These are phyloP conservation scores for Ceratobasidium papillatum DNA, from an alignment of 1,284 basidiomycete genomes.

Conservation along the genomic window DNA sequence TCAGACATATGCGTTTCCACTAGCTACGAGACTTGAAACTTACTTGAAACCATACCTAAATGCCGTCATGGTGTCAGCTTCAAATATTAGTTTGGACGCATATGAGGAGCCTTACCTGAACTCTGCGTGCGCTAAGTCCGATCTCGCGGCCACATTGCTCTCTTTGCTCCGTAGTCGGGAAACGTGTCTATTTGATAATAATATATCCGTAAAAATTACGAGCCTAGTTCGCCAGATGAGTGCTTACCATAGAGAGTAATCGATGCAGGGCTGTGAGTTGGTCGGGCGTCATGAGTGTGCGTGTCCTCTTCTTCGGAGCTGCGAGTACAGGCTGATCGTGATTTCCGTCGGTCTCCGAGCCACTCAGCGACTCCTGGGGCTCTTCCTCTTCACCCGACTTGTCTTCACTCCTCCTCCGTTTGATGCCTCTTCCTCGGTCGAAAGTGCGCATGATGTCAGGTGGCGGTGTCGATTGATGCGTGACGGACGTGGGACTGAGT, in stretches of 20 bases:
- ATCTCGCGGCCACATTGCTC: constrained; percentile 85
- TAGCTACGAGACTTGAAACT: constrained; percentile 47
- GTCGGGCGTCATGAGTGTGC: constrained; percentile 83
- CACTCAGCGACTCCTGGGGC: constrained; percentile 21
- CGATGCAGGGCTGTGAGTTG: constrained; percentile 83
- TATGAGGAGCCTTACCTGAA: constrained; percentile 68
- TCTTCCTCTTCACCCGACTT: constrained; percentile 19
- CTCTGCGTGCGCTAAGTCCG: constrained; percentile 83
- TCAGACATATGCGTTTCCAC: constrained; percentile 6
- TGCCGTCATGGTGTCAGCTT: constrained; percentile 48
- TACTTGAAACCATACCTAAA: constrained; percentile 86
- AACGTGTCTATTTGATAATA: constrained; percentile 68
- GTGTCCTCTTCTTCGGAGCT: constrained; percentile 58
- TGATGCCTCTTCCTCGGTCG: constrained; percentile 8
- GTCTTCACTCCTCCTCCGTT: constrained; percentile 21
- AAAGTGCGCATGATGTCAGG: constrained; percentile 30
- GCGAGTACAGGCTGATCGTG: constrained; percentile 29
- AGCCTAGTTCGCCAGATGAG: constrained; percentile 27
- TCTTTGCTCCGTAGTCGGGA: constrained; percentile 82
- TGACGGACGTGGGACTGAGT: not conserved
- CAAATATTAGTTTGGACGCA: constrained; percentile 39
- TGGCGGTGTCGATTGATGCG: constrained; percentile 23
- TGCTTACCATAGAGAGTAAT: constrained; percentile 74
- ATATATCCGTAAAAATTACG: constrained; percentile 21
- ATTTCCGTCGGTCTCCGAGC: constrained; percentile 17